Base-by-base conservation (phyloP, 2,329 filamentous ascomycete genomes). In the Paraphoma chrysanthemicola region DNA sequence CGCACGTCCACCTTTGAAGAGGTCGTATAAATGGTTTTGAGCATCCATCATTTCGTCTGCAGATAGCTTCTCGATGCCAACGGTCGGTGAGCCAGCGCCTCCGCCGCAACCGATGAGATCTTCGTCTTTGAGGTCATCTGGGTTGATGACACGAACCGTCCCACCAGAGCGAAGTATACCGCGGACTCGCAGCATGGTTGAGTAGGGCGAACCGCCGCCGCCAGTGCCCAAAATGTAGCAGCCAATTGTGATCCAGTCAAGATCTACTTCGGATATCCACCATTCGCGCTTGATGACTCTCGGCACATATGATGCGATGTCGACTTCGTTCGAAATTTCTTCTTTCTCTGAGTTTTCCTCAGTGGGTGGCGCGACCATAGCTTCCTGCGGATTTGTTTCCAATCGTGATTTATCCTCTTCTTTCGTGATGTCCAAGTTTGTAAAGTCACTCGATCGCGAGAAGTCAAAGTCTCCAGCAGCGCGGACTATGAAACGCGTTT, bases 401-500 rank as follows among this genome's bases (percentile, higher is more conserved):
- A 44, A 48, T 30, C 54, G 58, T 9, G 49, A n/a, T 10, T 50
- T 60, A 11, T 68, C 66, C 6, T 62, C 61, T 1, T 60, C 64
- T 41, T 71, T 68, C 0, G 49, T 57, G 16, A 68, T 51, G 28
- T 73, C 59, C 7, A 67, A 44, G 16, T 67, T 53, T n/a, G 63
- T 57, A 46, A 73, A 73, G 39, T 71, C 69, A 18, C 61, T 62
- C 31, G 72, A 66, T 9, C 71, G 64, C 29, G 70, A 66, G 43
- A 70, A 77, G 55, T 79, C 77, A 14, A 82, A 74, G 45, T 81
- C 78, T 5, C 86, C 87, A 0, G 83, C 85, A 1, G 86, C 86
- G 48, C 84, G 79, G 9, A 88, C 82, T 14, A 88, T 77, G 54
- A 79, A 77, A 2, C 78, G 70, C 2, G 77, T 71, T 53, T 85